Evolutionary conservation across 495 filamentous ascomycete genomes (phyloP).

Genomic region (Cairneyella variabilis): DNA sequence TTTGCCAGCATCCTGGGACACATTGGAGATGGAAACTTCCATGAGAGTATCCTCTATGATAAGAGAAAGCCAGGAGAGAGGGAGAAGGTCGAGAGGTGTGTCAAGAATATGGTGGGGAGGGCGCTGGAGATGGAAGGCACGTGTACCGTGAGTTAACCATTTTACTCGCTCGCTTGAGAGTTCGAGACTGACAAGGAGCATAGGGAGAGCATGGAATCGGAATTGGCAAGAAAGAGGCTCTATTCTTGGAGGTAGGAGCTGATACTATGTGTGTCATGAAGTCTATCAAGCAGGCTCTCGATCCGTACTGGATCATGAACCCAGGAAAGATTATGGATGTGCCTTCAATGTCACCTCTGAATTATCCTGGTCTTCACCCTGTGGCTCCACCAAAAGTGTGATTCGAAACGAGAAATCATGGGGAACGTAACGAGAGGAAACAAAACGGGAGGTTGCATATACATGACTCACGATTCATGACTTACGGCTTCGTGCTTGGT

Average conservation of each 20-base stretch:
- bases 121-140: conserved; percentile 92
- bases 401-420: too few relatives aligned
- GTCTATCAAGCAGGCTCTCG: conserved; percentile 75
- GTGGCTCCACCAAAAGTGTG: too few relatives aligned
- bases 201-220: conserved; percentile 86
- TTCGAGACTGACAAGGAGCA: not conserved
- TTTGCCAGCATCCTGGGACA: conserved; percentile 81
- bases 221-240: conserved; percentile 77
- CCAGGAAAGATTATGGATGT: conserved; percentile 85
- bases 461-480: too few relatives aligned
- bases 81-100: conserved; percentile 70
- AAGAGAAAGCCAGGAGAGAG: conserved; percentile 59
- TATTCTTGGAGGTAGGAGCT: conserved; percentile 77
- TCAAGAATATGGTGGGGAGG: conserved; percentile 83
- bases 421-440: too few relatives aligned
- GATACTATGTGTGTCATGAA: conserved; percentile 84
- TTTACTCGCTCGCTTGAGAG: not conserved
- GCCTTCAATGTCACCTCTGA: too few relatives aligned
- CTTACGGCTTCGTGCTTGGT: too few relatives aligned
- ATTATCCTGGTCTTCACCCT: too few relatives aligned
- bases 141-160: conserved; percentile 55
- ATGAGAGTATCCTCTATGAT: conserved; percentile 85
- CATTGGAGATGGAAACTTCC: conserved; percentile 90
- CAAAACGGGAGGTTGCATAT: too few relatives aligned
- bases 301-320: conserved; percentile 89